Base-by-base conservation (phyloP, 768 basidiomycete species). In the Leccinum boreale region DNA sequence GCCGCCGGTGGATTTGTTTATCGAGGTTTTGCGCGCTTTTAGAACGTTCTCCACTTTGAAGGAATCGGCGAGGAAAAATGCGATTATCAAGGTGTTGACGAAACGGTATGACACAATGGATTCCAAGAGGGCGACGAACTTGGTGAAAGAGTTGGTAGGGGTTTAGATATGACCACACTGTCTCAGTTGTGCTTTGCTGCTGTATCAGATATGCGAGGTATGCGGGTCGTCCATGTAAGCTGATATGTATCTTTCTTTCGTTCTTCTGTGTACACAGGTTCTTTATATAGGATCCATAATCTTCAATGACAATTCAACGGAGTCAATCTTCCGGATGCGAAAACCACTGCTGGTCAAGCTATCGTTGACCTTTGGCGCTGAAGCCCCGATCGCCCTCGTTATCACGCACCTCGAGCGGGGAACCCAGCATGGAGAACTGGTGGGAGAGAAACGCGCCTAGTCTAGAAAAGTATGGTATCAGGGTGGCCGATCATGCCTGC, bases 351-450 rank as follows among this genome's bases (percentile, higher is more conserved):
- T 23, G 23, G 23, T 23, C 23, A 23, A 23, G 23, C 23, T 23
- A 23, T 23, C 23, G 23, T 23, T 23, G 23, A 23, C 23, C 23
- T 23, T 23, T 23, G 23, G 23, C 23, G n/a, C n/a, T n/a, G n/a
- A n/a, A n/a, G n/a, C 23, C 11, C 72, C 70, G 35, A 65, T 73
- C 58, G 66, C 61, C 5, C 45, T 73, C 19, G 62, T 73, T 24
- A 59, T 80, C 46, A 80, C 77, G 3, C 74, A 79, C 24, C 70
- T 80, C 5, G 78, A 78, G 55, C 62, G 24, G 70, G 29, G 74
- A 75, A 45, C 7, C 45, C 4, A 14, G 50, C 14, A 75, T 76
- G 74, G 74, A 76, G 28, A 28, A 50, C 5, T 75, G 75, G 75
- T 75, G 75, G 73, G 50, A 29, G 12, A 58, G 68, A 48, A 74